Base-by-base conservation (phyloP, 2,329 filamentous ascomycete genomes). In the Westerdykella aurantiaca region DNA sequence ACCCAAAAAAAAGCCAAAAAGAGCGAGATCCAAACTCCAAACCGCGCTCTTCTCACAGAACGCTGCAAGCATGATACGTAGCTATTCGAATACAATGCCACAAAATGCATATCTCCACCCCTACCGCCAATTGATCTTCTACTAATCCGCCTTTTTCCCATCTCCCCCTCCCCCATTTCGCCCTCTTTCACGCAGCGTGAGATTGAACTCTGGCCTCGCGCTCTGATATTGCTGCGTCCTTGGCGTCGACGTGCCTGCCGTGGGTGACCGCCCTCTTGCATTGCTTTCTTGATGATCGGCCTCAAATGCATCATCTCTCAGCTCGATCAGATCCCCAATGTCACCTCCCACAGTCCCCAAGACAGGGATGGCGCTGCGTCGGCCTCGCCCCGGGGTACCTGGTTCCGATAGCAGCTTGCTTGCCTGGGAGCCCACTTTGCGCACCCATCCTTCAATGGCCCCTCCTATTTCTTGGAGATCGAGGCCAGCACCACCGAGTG, bases 391-490 rank as follows among this genome's bases (percentile, higher is more conserved):
- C 7, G 57, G 57, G 3, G 40, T 69, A 42, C 43, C 59, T 43
- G 46, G 64, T 52, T 56, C 65, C 34, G 63, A 48, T n/a, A 68
- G 45, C 9, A 66, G 43, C 38, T 63, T 69, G 14, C 62, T 60
- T 4, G 78, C 75, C 58, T 83, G 83, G 5, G 77, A 73, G 47
- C 88, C 88, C 31, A 95, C 82, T 49, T 88, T 88, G 47, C 90
- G 78, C 46, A 97, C 74, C 89, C 93, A 98, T 1, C 83, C 85
- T 69, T 97, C 93, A 23, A 97, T 83, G 2, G 86, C 85, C 5
- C 88, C 85, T 1, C 90, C 89, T 9, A 95, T 83, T 50, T 90
- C 86, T 57, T 95, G 89, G 2, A 97, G 72, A 6, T 74, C 70
- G 17, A 75, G 49, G 14, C 65, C 63, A 18, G 58, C 52, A 6